Evolutionary conservation across 2,329 filamentous ascomycete genomes (phyloP).

Genomic region (Sphaerulina populicola): DNA sequence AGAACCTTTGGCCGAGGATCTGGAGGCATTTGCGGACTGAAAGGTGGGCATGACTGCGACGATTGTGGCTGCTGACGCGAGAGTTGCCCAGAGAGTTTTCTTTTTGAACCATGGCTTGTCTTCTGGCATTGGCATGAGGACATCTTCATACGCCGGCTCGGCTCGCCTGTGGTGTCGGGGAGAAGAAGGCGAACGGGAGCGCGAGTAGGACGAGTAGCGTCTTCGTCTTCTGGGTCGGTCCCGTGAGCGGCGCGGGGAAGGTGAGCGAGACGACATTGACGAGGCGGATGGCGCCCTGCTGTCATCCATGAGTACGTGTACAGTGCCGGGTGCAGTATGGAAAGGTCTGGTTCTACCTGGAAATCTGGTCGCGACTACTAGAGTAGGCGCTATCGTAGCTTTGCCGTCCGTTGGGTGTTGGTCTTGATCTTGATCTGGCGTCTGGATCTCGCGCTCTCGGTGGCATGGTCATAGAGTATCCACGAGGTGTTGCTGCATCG

Average conservation of each 20-base stretch:
- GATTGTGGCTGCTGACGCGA: constrained; percentile 17
- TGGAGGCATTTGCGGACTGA: constrained; percentile 12
- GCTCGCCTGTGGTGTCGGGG: neutral
- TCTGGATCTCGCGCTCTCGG: constrained; percentile 4
- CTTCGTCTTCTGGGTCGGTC: neutral
- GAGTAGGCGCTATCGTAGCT: constrained; percentile 11
- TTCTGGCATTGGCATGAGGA: constrained; percentile 5
- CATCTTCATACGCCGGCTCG: neutral
- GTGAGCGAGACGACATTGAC: constrained; percentile 5
- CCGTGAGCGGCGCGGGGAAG: constrained; percentile 4
- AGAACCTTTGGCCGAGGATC: constrained; percentile 12
- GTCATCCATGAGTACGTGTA: neutral
- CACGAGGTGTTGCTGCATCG: constrained; percentile 1
- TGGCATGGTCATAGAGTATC: constrained; percentile 1
- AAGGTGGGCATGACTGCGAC: constrained; percentile 14
- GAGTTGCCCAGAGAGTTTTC: constrained; percentile 21
- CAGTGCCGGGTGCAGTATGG: constrained; percentile 2
- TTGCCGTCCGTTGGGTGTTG: neutral
- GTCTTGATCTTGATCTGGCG: constrained; percentile 1
- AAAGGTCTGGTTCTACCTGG: constrained; percentile 3
- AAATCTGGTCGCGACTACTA: constrained; percentile 6
- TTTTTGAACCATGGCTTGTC: constrained; percentile 21
- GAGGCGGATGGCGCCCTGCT: constrained; percentile 1
- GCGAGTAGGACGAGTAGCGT: constrained; percentile 9
- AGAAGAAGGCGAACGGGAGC: constrained; percentile 6